Evolutionary conservation across 192 early-diverging fungal genomes (phyloP).

Genomic region (Oehlia diaphana): DNA sequence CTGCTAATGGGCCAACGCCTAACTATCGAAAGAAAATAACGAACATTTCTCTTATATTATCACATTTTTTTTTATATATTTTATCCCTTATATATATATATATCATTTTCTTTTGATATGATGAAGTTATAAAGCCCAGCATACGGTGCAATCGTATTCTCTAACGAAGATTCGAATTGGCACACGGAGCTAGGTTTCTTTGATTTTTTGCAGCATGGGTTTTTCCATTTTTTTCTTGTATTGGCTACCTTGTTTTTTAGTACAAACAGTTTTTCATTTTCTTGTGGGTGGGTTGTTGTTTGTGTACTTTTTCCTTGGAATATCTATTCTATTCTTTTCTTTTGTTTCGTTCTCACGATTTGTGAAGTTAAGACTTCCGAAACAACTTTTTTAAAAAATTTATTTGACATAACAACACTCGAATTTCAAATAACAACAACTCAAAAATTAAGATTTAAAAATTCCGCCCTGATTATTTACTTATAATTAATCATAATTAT

Average conservation of each 20-base stretch:
- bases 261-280: not conserved
- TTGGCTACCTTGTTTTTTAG: not conserved
- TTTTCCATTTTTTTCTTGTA: constrained; percentile 7
- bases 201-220: constrained; percentile 11
- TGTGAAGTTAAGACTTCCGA: not conserved
- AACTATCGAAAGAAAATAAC: not conserved
- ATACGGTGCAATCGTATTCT: constrained; percentile 19
- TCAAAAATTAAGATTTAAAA: not conserved
- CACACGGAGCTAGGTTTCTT: constrained; percentile 27
- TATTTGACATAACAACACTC: not conserved
- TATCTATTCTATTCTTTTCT: not conserved
- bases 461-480: not conserved
- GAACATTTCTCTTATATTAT: not conserved
- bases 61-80: not conserved
- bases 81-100: not conserved
- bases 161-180: not conserved
- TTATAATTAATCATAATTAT: not conserved
- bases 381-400: too few relatives aligned
- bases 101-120: not conserved
- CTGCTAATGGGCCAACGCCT: constrained; percentile 15
- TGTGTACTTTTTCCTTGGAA: not conserved
- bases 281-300: not conserved
- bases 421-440: not conserved
- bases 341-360: not conserved
- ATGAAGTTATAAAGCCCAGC: constrained; percentile 13